phyloP scores from a whole-genome alignment of 2,329 filamentous ascomycete species.

The Xylaria sp. region DNA sequence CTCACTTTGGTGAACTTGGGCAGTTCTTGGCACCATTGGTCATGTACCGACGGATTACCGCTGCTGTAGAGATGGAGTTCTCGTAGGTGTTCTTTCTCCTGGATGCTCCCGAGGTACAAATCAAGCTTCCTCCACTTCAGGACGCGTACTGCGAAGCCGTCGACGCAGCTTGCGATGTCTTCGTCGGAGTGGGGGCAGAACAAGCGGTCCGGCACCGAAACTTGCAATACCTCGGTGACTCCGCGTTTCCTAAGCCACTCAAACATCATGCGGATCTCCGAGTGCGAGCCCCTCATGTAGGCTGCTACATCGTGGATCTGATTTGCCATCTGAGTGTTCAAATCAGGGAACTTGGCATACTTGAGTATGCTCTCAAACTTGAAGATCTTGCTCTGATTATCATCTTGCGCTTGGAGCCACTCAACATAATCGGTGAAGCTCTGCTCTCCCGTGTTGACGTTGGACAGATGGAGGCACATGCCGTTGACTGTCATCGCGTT shows the following conservation, averaged over 20 bases:
- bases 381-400: background rate
- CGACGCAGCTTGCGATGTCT: background rate
- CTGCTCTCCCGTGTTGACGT: background rate
- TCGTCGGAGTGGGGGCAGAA: background rate
- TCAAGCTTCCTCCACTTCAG: background rate
- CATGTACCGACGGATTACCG: background rate
- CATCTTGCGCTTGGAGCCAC: background rate
- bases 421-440: background rate
- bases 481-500: background rate
- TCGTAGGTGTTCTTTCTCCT: background rate
- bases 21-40: background rate
- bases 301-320: background rate
- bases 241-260: background rate
- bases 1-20: background rate
- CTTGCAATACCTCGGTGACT: background rate
- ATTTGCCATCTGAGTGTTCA: background rate
- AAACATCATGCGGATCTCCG: background rate
- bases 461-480: background rate
- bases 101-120: background rate
- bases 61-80: background rate
- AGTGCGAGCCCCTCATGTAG: background rate
- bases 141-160: background rate
- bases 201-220: background rate
- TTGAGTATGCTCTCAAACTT: background rate
- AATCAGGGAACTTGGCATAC: background rate